Base-by-base conservation (phyloP, 306 rosid genomes). In the Arachis stenosperma region DNA sequence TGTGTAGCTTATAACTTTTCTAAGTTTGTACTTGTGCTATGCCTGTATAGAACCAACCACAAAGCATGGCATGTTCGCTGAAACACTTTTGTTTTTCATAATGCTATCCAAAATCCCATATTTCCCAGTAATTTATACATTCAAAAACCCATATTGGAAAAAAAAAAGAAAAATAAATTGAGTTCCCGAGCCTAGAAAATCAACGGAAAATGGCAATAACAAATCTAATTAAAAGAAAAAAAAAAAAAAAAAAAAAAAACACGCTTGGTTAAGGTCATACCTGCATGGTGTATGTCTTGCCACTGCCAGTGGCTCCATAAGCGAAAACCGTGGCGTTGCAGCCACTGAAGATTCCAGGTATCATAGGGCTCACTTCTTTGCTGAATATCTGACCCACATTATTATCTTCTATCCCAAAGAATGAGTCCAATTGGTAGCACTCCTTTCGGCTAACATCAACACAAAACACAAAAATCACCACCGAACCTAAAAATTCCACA, bases 271-370 rank as follows among this genome's bases (percentile, higher is more conserved):
- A 48, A 65, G 72, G 64, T 47, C 81, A 68, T 61, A 94, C 99
- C 96, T 94, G 99, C 96, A 94, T 94, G 0, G 99, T 89, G 56
- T 84, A 89, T 44, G 99, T 91, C 79, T 94, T 94, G 36, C 99
- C 99, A 71, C 97, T 94, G 0, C 99, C 96, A 9, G 99, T 91
- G 73, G 99, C 99, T 13, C 99, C 99, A 75, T 94, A 91, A 71
- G 99, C 95, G 65, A 94, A 91, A 47, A 94, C 97, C 0, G 97
- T 91, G 1, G 91, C 90, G 29, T 94, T 94, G 73, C 81, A 85
- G 48, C 98, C 97, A 29, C 44, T 81, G 69, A 91, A 89, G 66
- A 94, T 76, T 39, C 83, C 88, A 0, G 92, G 83, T 65, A 91
- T 91, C 91, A 91, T 54, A 52, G 95, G 95, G 66, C 79, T 83